Evolutionary conservation across 2,329 filamentous ascomycete genomes (phyloP), one percentile per base, ranked within the genome.

Genomic region (Trichoderma gracile): DNA sequence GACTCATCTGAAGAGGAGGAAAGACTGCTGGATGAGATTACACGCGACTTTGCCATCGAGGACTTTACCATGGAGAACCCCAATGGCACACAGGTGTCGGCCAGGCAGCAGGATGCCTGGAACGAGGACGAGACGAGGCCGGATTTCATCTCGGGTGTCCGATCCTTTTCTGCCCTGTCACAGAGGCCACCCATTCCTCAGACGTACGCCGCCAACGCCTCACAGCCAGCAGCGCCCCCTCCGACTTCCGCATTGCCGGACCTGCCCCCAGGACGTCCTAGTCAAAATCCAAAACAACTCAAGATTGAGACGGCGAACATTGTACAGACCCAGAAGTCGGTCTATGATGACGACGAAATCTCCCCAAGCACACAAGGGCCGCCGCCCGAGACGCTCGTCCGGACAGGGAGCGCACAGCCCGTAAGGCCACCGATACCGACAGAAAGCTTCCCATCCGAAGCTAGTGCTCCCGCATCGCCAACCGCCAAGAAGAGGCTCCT

Each of bases 21-120:
- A 73, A 84, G 88, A 40, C 83, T 93, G 60, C 77, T 97, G 55
- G 94, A 97, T 67, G 92, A 97, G 74, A 92, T 98, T 84, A 93
- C 91, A 0, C 87, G 86, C 68, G 92, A 90, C 60, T 94, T 93
- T 75, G 85, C 88, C 62, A 87, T 95, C 72, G 91, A 94, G 63
- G 90, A 93, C 64, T 96, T 96, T 72, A 84, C 91, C 65, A 90
- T 93, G 72, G 67, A 65, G 43, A 62, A 56, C 4, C 54, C 49
- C 9, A 33, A 53, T 38, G 14, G 19, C 21, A 25, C 23, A 3
- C 21, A 45, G 1, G 50, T 47, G 21, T 50, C 45, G 10, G 54
- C 63, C 5, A 49, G 27, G n/a, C 33, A 59, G 33, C 61, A 58
- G 49, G 65, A 64, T 12, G 64, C 47, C 14, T 63, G 60, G 60